Evolutionary conservation across 305 asterid species (phyloP), one percentile per base, ranked within the genome.

Genomic region (Fraxinus nigra): DNA sequence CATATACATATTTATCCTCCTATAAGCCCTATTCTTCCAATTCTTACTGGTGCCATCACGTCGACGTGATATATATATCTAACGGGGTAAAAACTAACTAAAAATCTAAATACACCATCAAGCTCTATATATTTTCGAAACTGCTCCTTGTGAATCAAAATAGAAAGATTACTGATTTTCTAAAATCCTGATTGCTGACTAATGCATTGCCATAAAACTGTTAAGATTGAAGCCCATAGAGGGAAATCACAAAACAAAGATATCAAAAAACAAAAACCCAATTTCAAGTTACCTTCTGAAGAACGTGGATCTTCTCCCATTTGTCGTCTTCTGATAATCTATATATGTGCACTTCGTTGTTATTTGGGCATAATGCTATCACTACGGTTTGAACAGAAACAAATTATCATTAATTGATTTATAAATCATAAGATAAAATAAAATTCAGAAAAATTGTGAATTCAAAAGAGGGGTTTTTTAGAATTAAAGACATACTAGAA

Each of bases 291-390:
- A 94, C 99, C 98, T 93, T 96, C 51, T 96, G 98, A 84, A 96
- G 98, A 89, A 91, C 94, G 79, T 94, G 98, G 87, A 94, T 86
- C 92, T 90, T 96, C 93, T 96, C 99, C 99, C 99, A 96, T 89
- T 93, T 94, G 70, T 90, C 76, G 24, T 72, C 95, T 59, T 92
- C 98, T 51, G 89, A 81, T 85, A 88, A 63, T 84, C 87, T 91
- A 84, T 93, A 93, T 37, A 96, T 92, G 85, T 96, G 97, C 80
- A 96, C 98, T 86, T 96, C 98, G 75, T 87, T 87, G 90, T 90
- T 94, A 88, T 96, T 96, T 20, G 98, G 99, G 82, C 97, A 94
- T 84, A 96, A 87, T 14, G 98, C 98, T 72, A 96, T 85, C 99
- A 94, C 99, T 94, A 75, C 87, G 91, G 84, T 80, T 26, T 70